phyloP scores from a whole-genome alignment of 441 rosid genomes.

The Melastoma candidum region DNA sequence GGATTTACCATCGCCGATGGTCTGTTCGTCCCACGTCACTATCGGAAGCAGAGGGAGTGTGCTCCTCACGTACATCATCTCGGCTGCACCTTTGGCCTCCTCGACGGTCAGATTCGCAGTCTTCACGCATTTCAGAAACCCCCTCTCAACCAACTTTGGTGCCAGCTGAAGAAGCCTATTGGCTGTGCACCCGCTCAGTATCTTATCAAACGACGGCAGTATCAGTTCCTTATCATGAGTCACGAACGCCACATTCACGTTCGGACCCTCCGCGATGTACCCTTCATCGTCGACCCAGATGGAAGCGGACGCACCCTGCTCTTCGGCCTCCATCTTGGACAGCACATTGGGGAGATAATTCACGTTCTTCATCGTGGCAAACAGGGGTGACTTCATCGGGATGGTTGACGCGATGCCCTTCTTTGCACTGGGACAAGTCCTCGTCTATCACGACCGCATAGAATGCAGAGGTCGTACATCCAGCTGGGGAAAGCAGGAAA shows the following conservation, averaged over 20 bases:
- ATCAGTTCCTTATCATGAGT: slow-evolving; percentile 42
- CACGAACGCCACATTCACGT: slow-evolving; percentile 55
- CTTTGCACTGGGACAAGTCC: slow-evolving; percentile 36
- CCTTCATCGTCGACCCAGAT: slow-evolving; percentile 59
- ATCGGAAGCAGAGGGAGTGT: slow-evolving; percentile 56
- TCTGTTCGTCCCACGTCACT: slow-evolving; percentile 49
- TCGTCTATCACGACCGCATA: slow-evolving; percentile 54
- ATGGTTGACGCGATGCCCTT: slow-evolving; percentile 42
- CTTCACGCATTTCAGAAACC: slow-evolving; percentile 32
- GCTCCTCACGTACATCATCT: slow-evolving; percentile 69
- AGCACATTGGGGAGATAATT: slow-evolving; percentile 64
- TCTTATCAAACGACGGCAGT: slow-evolving; percentile 51
- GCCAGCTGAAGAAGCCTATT: slow-evolving; percentile 52
- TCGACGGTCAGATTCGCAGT: slow-evolving; percentile 28
- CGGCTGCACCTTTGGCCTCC: slow-evolving; percentile 41
- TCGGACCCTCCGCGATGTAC: slow-evolving; percentile 60
- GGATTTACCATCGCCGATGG: slow-evolving; percentile 52
- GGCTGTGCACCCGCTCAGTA: slow-evolving; percentile 61
- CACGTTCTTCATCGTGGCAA: slow-evolving; percentile 48
- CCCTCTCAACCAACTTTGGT: slow-evolving; percentile 42
- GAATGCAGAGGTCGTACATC: slow-evolving; percentile 46
- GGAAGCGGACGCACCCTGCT: slow-evolving; percentile 45
- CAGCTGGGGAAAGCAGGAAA: slow-evolving; percentile 51
- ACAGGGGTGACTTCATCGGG: slow-evolving; percentile 48
- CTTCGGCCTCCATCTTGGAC: slow-evolving; percentile 59